Conservation (phyloP, 2,329 filamentous ascomycete species). For the Fusarium fracticaudum region DNA sequence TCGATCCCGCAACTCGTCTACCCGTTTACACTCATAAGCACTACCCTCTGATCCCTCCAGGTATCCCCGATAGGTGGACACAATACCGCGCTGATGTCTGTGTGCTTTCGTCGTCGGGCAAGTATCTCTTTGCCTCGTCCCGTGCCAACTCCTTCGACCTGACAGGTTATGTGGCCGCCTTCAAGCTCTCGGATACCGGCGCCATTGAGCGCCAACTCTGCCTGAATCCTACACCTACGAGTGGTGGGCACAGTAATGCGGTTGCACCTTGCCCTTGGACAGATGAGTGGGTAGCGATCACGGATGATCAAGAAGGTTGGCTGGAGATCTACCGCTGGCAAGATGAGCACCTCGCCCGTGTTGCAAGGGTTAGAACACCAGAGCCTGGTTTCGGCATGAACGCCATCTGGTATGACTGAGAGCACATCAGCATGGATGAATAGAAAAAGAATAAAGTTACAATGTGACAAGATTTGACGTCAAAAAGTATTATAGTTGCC, state of each 20-base stretch:
- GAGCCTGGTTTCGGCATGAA: constrained; percentile 97
- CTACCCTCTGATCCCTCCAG: constrained; percentile 83
- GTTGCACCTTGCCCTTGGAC: constrained; percentile 85
- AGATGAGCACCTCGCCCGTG: constrained; percentile 80
- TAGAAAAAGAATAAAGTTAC: background rate
- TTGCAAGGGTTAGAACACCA: constrained; percentile 79
- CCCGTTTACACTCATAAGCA: constrained; percentile 81
- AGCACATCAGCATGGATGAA: background rate
- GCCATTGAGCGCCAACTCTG: constrained; percentile 81
- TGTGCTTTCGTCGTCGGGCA: constrained; percentile 72
- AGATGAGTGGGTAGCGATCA: constrained; percentile 90
- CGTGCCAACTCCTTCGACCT: constrained; percentile 79
- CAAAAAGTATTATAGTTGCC: background rate
- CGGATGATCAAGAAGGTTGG: constrained; percentile 88
- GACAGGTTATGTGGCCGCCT: constrained; percentile 85
- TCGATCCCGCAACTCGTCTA: constrained; percentile 77
- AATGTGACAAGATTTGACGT: background rate
- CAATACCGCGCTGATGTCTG: constrained; percentile 91
- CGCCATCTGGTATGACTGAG: constrained; percentile 86
- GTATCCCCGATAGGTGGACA: constrained; percentile 62
- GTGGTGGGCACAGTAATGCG: constrained; percentile 88
- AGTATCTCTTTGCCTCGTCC: constrained; percentile 86
- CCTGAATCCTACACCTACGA: constrained; percentile 85
- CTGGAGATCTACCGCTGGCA: constrained; percentile 89
- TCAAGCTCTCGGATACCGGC: constrained; percentile 74